These are phyloP conservation scores for Trichoderma pleuroti DNA, from an alignment of 2,329 filamentous ascomycete species.

Conservation along the genomic window DNA sequence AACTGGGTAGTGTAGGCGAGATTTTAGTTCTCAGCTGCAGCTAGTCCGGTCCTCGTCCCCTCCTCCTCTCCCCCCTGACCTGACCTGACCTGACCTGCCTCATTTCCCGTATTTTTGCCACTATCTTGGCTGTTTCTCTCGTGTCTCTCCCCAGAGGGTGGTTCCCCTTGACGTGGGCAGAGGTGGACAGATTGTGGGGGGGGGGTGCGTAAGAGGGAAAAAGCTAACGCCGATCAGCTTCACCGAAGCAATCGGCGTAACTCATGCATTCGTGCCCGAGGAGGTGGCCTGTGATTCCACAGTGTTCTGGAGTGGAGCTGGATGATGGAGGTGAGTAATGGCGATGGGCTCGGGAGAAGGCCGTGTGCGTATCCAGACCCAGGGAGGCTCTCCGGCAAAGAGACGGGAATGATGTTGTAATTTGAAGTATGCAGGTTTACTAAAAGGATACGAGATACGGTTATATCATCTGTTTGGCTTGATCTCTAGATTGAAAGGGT, in stretches of 20 bases:
- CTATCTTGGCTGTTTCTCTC: not conserved
- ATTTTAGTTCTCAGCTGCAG: not conserved
- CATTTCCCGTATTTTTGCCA: conserved; percentile 21
- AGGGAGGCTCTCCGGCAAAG: no score
- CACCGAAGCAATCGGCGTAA: not conserved
- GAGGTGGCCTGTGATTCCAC: not conserved
- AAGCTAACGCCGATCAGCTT: not conserved
- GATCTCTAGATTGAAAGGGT: no score
- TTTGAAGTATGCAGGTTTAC: not conserved
- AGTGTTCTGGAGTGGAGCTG: not conserved
- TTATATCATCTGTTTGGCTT: not conserved
- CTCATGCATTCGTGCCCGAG: not conserved
- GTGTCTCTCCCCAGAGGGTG: no score
- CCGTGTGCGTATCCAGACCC: not conserved
- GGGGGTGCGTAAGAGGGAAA: not conserved
- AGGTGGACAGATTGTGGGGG: not conserved
- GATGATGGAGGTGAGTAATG: not conserved
- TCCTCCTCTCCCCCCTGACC: no score
- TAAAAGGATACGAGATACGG: not conserved
- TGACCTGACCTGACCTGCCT: not conserved
- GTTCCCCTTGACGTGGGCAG: not conserved
- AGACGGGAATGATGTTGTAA: no score
- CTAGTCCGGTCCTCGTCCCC: conserved; percentile 22
- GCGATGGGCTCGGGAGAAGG: not conserved
- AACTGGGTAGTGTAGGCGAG: not conserved